Percentiles rank a stretch among this genome's conserved stretches.
phyloP scores from a whole-genome alignment of 768 basidiomycete genomes.

The Tricholoma flavovirens region DNA sequence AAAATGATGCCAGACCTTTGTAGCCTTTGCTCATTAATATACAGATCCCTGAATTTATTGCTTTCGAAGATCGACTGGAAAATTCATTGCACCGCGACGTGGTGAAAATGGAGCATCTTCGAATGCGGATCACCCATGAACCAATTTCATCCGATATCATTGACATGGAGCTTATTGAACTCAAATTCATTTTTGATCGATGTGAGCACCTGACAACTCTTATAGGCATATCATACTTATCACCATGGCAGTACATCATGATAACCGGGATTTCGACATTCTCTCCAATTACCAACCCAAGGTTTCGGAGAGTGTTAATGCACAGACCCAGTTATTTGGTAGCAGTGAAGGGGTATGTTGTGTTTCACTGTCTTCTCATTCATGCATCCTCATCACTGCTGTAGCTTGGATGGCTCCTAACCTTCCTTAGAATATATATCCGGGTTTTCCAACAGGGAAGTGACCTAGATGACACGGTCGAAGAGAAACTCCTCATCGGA shows the following conservation, averaged over 20 bases:
- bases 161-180: slow-evolving; percentile 78
- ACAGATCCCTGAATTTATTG: slow-evolving; percentile 80
- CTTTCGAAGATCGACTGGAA: slow-evolving; percentile 75
- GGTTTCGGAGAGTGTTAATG: slow-evolving; percentile 43
- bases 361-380: background rate
- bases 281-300: slow-evolving; percentile 74
- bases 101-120: slow-evolving; percentile 76
- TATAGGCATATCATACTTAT: background rate
- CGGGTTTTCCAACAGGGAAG: slow-evolving; percentile 72
- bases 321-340: slow-evolving; percentile 65
- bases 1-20: background rate
- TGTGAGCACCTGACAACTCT: slow-evolving; percentile 33
- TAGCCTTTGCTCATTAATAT: background rate
- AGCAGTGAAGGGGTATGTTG: slow-evolving; percentile 56
- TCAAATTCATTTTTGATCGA: slow-evolving; percentile 79
- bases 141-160: slow-evolving; percentile 62
- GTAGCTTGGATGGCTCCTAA: slow-evolving; percentile 67
- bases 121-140: slow-evolving; percentile 79
- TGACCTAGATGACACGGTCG: slow-evolving; percentile 73
- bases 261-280: slow-evolving; percentile 83
- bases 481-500: slow-evolving; percentile 76
- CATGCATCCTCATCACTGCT: slow-evolving; percentile 1
- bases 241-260: slow-evolving; percentile 53
- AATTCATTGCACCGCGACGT: slow-evolving; percentile 82
- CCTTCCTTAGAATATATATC: slow-evolving; percentile 75